These are phyloP conservation scores for Candida tetrigidarum DNA, from an alignment of 1,139 yeast genomes.

Conservation along the genomic window DNA sequence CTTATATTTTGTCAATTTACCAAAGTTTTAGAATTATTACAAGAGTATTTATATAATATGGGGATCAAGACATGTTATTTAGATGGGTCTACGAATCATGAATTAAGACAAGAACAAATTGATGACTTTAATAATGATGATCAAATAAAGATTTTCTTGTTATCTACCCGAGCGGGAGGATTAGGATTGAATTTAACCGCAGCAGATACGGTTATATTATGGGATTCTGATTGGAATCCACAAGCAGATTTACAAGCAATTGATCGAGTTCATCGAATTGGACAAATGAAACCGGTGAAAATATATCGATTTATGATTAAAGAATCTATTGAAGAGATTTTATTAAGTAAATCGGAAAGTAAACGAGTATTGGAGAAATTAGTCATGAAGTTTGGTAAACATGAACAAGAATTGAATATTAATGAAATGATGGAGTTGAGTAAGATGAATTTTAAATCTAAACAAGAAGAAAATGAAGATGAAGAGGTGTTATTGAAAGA, in stretches of 20 bases:
- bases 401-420: conserved; percentile 24
- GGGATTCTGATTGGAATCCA: conserved; percentile 98
- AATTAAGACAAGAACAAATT: conserved; percentile 68
- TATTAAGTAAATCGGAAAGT: conserved; percentile 75
- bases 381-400: conserved; percentile 76
- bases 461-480: conserved; percentile 14
- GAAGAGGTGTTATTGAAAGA: conserved; percentile 22
- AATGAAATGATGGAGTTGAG: conserved; percentile 37
- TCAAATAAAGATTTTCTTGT: conserved; percentile 56
- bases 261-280: conserved; percentile 93
- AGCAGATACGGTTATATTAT: conserved; percentile 88
- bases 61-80: conserved; percentile 58
- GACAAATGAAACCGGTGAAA: conserved; percentile 83
- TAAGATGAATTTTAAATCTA: conserved; percentile 21
- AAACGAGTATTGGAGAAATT: conserved; percentile 81
- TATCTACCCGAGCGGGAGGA: conserved; percentile 95
- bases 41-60: conserved; percentile 59
- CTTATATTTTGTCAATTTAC: conserved; percentile 88
- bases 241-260: conserved; percentile 96
- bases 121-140: conserved; percentile 47
- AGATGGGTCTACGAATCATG: conserved; percentile 76
- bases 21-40: conserved; percentile 71
- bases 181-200: conserved; percentile 84
- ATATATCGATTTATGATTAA: conserved; percentile 76
- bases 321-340: conserved; percentile 81